Evolutionary conservation across 352 stramenopile genomes (phyloP).

Genomic region (Pythium coloratum): DNA sequence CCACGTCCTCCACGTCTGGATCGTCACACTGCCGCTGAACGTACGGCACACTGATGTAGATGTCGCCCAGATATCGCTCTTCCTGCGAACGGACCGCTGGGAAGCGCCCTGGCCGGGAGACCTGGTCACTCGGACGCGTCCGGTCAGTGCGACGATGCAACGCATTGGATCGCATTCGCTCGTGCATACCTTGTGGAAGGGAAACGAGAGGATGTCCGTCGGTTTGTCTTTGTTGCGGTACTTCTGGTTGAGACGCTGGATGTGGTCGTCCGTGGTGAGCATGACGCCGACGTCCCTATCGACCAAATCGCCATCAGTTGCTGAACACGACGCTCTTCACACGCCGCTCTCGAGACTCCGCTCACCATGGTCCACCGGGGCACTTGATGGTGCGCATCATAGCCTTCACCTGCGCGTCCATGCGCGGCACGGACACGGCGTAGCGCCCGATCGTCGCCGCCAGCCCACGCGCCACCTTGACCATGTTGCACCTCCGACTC

Average conservation of each 20-base stretch:
- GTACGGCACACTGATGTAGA: slow-evolving; percentile 83
- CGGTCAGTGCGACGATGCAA: not conserved
- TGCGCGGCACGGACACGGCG: slow-evolving; percentile 37
- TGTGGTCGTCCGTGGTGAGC: slow-evolving; percentile 76
- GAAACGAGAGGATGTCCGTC: slow-evolving; percentile 84
- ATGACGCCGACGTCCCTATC: slow-evolving; percentile 75
- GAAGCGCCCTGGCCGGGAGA: slow-evolving; percentile 59
- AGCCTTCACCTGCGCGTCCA: slow-evolving; percentile 65
- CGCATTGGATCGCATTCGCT: not conserved
- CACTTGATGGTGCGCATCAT: slow-evolving; percentile 71
- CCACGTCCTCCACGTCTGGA: slow-evolving; percentile 48
- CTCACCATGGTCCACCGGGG: slow-evolving; percentile 58
- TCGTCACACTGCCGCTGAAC: slow-evolving; percentile 74
- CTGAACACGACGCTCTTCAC: not conserved
- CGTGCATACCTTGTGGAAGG: slow-evolving; percentile 60
- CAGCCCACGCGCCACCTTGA: slow-evolving; percentile 61
- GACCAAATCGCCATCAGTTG: not conserved
- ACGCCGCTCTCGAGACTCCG: not conserved
- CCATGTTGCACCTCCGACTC: slow-evolving; percentile 35
- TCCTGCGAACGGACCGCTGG: slow-evolving; percentile 46
- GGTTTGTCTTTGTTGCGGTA: slow-evolving; percentile 78
- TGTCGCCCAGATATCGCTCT: slow-evolving; percentile 78
- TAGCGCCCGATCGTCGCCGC: slow-evolving; percentile 37
- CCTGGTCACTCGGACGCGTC: slow-evolving; percentile 28
- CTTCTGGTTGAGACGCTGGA: slow-evolving; percentile 70